A percentile compares a stretch with the other conserved stretches of the same genome.
Conservation (phyloP, 2,329 filamentous ascomycete species). For the Aspergillus sp. region DNA sequence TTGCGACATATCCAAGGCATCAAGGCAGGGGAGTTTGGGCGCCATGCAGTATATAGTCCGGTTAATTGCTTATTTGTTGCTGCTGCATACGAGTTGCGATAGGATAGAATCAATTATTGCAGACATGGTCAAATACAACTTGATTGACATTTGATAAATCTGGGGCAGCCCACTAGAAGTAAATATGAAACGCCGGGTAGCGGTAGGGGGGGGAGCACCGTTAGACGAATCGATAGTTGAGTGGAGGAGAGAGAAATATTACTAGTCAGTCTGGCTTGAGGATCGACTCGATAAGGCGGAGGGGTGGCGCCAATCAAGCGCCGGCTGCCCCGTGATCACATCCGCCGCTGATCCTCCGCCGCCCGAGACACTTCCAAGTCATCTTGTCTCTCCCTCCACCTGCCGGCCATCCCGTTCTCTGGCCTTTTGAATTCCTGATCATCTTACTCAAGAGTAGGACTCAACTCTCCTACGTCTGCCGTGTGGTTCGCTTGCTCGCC, state of each 20-base stretch:
- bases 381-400: constrained; percentile 1
- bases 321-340: constrained; percentile 21
- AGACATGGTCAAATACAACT: background rate
- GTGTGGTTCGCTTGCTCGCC: background rate
- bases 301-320: constrained; percentile 13
- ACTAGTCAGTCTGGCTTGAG: background rate
- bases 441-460: background rate
- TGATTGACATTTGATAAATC: background rate
- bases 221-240: background rate
- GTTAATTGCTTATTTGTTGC: background rate
- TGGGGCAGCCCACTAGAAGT: background rate
- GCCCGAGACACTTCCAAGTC: background rate
- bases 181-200: background rate
- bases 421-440: background rate
- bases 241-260: background rate
- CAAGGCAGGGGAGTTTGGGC: background rate
- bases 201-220: too few relatives aligned
- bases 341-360: constrained; percentile 11
- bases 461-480: background rate
- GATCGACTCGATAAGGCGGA: constrained; percentile 3
- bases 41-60: background rate
- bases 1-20: background rate
- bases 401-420: background rate
- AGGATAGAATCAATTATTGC: background rate
- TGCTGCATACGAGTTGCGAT: constrained; percentile 5